A percentile compares a stretch with the other conserved stretches of the same genome.
These are phyloP conservation scores for Malassezia equina DNA, from an alignment of 1,284 basidiomycete genomes.

Conservation along the genomic window DNA sequence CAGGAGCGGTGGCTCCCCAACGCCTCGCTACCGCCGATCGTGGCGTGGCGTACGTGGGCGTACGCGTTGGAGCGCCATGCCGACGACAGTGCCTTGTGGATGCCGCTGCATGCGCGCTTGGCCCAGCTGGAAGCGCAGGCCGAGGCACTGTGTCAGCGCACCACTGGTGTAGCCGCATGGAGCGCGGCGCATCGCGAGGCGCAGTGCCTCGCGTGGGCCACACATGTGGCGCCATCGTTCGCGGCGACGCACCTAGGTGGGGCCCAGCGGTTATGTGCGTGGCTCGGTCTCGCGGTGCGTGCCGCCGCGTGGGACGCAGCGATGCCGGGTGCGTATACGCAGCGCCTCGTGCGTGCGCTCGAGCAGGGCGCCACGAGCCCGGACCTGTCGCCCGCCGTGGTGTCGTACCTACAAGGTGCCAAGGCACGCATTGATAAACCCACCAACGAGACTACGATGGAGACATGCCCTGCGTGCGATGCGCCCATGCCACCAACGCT, in stretches of 20 bases:
- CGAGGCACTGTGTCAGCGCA: not conserved
- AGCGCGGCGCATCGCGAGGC: not conserved
- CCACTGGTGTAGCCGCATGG: not conserved
- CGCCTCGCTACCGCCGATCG: not conserved
- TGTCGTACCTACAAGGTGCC: not conserved
- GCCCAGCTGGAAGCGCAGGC: not conserved
- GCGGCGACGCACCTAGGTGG: not conserved
- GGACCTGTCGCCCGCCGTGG: not conserved
- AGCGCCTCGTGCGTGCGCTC: conserved; percentile 6
- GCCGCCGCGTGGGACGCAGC: not conserved
- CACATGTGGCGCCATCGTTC: not conserved
- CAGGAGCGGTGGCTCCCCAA: not conserved
- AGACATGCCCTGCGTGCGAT: conserved; percentile 12
- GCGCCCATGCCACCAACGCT: not conserved
- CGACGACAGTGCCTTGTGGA: not conserved
- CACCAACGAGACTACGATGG: not conserved
- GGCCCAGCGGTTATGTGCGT: not conserved
- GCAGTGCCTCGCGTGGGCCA: not conserved
- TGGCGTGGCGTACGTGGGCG: conserved; percentile 7
- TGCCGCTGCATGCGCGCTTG: not conserved
- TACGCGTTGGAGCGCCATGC: not conserved
- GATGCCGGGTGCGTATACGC: not conserved
- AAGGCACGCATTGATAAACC: not conserved
- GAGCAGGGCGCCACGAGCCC: not conserved
- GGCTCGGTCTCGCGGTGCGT: not conserved